Base-by-base conservation (phyloP, 306 rosid species). In the Medicago arabica region DNA sequence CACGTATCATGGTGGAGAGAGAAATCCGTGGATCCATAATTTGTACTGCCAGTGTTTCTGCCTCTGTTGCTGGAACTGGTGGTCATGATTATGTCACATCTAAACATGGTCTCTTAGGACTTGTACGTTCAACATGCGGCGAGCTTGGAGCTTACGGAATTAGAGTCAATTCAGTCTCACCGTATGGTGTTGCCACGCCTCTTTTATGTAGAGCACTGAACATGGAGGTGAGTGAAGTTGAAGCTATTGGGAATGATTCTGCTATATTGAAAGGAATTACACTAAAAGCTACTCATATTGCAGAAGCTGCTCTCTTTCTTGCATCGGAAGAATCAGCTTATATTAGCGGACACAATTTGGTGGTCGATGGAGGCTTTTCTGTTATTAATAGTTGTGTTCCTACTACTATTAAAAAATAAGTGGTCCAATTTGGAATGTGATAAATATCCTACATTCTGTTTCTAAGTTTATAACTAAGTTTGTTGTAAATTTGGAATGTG, bases 111-210 rank as follows among this genome's bases (percentile, higher is more conserved):
- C 36, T 92, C 16, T 8, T 88, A 0, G 97, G 97, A 0, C 76
- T 92, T 36, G 92, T 92, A 6, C 71, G 83, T 0, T 75, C 88
- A 0, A 76, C 91, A 0, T 84, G 96, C 17, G 43, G 89, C 17
- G 97, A 92, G 83, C 87, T 92, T 10, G 92, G 97, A 39, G 87
- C 67, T 25, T 57, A 77, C 51, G 97, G 97, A 61, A 92, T 92
- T 3, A 72, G 97, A 77, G 97, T 92, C 1, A 92, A 92, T 44
- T 34, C 85, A 5, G 65, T 92, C 9, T 92, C 97, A 5, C 97
- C 97, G 0, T 90, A 57, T 34, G 85, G 68, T 0, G 79, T 92
- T 3, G 97, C 89, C 0, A 92, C 97, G 1, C 85, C 86, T 51
- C 86, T 92, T 28, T 5, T 86, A 0, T 88, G 97, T 43, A 61